phyloP scores from a whole-genome alignment of 2,329 filamentous ascomycete species.

The Tolypocladium tundrense region DNA sequence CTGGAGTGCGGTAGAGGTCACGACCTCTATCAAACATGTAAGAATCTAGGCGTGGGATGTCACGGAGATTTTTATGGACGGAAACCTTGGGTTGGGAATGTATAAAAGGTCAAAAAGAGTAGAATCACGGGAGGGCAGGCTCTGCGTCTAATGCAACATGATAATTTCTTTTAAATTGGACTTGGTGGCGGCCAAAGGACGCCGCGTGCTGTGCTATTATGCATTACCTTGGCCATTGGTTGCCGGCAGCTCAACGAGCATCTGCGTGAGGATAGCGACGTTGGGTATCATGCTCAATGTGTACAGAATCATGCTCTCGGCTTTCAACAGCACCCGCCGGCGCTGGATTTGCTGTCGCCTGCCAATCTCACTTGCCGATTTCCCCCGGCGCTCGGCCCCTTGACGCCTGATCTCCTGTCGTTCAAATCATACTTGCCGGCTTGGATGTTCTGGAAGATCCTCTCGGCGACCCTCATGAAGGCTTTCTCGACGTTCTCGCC shows the following conservation, averaged over 20 bases:
- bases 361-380: conserved; percentile 36
- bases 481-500: conserved; percentile 90
- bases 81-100: conserved; percentile 10
- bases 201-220: not conserved
- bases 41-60: conserved; percentile 6
- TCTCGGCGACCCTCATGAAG: conserved; percentile 85
- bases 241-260: not conserved
- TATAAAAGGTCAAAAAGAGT: conserved; percentile 10
- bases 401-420: conserved; percentile 84
- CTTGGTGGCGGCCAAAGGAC: not conserved
- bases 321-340: conserved; percentile 37
- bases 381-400: conserved; percentile 50
- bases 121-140: conserved; percentile 9
- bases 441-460: conserved; percentile 96
- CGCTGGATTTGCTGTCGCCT: conserved; percentile 24
- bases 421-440: conserved; percentile 91
- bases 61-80: conserved; percentile 9
- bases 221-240: not conserved
- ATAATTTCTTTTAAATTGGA: conserved; percentile 9
- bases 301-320: not conserved
- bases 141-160: conserved; percentile 20
- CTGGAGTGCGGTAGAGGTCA: not conserved
- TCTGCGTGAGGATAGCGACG: not conserved
- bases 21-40: conserved; percentile 4
- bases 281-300: conserved; percentile 18